These are phyloP conservation scores for Malus asiatica DNA, from an alignment of 306 rosid genomes.

Conservation along the genomic window DNA sequence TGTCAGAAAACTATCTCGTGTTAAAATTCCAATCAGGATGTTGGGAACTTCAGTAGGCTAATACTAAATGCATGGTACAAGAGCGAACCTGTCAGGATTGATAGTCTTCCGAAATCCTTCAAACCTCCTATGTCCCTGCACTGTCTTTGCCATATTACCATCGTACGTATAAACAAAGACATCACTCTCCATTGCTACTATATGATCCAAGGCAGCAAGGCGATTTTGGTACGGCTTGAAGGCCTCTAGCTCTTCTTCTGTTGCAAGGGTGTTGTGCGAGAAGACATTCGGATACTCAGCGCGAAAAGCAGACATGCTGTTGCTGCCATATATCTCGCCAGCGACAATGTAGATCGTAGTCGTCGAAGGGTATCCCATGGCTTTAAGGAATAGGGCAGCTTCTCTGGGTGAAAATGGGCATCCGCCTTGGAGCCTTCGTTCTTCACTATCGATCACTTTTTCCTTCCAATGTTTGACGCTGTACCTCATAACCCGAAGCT, in stretches of 20 bases:
- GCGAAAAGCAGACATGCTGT: slow-evolving; percentile 60
- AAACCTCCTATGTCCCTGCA: slow-evolving; percentile 90
- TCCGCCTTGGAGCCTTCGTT: slow-evolving; percentile 72
- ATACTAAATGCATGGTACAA: neutral
- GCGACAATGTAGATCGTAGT: slow-evolving; percentile 97
- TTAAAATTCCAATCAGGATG: neutral
- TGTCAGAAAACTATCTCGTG: slow-evolving; percentile 2
- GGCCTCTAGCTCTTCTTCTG: slow-evolving; percentile 70
- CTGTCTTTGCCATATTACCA: slow-evolving; percentile 99
- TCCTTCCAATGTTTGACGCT: slow-evolving; percentile 97
- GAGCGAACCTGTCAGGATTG: slow-evolving; percentile 79
- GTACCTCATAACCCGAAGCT: slow-evolving; percentile 79
- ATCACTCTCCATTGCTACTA: slow-evolving; percentile 84
- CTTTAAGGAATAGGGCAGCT: slow-evolving; percentile 87
- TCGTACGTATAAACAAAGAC: slow-evolving; percentile 92
- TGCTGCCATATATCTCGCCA: slow-evolving; percentile 82
- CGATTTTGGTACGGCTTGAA: slow-evolving; percentile 81
- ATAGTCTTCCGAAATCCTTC: slow-evolving; percentile 88
- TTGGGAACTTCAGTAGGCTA: neutral
- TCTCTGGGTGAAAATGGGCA: slow-evolving; percentile 98
- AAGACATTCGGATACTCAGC: slow-evolving; percentile 70
- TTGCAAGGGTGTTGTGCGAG: slow-evolving; percentile 80
- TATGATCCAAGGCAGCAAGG: slow-evolving; percentile 89
- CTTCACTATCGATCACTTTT: slow-evolving; percentile 75
- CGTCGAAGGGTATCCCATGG: slow-evolving; percentile 92